Conservation (phyloP, 2,329 filamentous ascomycete genomes). For the Podosphaera fusca region DNA sequence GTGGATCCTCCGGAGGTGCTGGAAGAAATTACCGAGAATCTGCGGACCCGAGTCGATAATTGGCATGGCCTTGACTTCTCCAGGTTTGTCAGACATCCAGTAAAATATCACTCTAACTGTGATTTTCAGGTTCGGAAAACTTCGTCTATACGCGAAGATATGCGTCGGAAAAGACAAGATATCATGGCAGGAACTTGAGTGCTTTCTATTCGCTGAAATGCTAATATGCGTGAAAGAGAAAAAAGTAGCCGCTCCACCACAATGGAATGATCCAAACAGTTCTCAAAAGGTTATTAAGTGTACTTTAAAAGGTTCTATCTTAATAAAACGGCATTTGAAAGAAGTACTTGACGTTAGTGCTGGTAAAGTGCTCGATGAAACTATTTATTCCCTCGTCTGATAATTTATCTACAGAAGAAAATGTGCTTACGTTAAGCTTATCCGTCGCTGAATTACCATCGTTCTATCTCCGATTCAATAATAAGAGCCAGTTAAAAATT, state of each 20-base stretch:
- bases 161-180: slow-evolving; percentile 89
- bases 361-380: slow-evolving; percentile 17
- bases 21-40: slow-evolving; percentile 64
- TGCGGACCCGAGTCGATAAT: slow-evolving; percentile 79
- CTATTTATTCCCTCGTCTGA: slow-evolving; percentile 16
- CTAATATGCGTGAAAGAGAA: slow-evolving; percentile 98
- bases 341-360: slow-evolving; percentile 50
- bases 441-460: slow-evolving; percentile 81
- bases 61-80: slow-evolving; percentile 93
- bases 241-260: slow-evolving; percentile 35
- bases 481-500: slow-evolving; percentile 59
- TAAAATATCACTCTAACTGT: not conserved
- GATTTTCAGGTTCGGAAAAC: slow-evolving; percentile 53
- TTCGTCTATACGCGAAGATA: slow-evolving; percentile 71
- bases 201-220: slow-evolving; percentile 95
- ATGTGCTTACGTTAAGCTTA: slow-evolving; percentile 68
- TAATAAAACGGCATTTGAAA: slow-evolving; percentile 94
- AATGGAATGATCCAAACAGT: slow-evolving; percentile 39
- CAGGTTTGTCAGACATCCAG: slow-evolving; percentile 26
- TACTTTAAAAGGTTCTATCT: slow-evolving; percentile 86
- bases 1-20: slow-evolving; percentile 57
- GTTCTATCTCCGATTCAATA: slow-evolving; percentile 80
- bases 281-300: slow-evolving; percentile 48
- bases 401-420: slow-evolving; percentile 36
- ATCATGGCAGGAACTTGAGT: slow-evolving; percentile 94